Evolutionary conservation across 176 grass and related monocot species (phyloP), one percentile per base, ranked within the genome.

Genomic region (Guadua angustifolia): DNA sequence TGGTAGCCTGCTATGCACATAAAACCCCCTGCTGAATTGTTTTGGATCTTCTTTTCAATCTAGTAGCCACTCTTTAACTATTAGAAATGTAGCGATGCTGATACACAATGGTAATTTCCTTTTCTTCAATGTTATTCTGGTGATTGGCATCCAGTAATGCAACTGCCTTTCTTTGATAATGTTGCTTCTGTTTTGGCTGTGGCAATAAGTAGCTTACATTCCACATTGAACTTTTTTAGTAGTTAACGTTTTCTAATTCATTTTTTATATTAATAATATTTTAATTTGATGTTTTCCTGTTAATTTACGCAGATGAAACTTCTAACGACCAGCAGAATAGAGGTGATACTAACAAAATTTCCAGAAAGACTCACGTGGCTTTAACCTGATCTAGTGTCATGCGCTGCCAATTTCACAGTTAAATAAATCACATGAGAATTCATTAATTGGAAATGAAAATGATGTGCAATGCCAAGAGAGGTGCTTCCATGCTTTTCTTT

Each of bases 341-440:
- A 38, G 42, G 77, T 38, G 77, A 26, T n/a, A 89, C 21, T 9
- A 69, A 78, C 39, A 88, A 89, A 60, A 88, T 99, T 85, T 94
- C 93, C 25, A 92, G 96, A 88, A 99, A 90, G 86, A 52, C 88
- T 80, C 49, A 0, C 63, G 83, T 83, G 91, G 93, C 49, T 95
- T 95, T 87, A 95, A 94, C 16, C 83, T 99, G 62, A 89, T 99
- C 10, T 82, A 91, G 36, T 99, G 86, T 55, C 88, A 82, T 47
- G 22, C 52, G 61, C 56, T 94, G 53, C 81, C 80, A 19, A 80
- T 83, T 74, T 88, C 45, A 64, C 53, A 90, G 51, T 74, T 87
- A 78, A 14, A 3, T 69, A 88, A 87, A 72, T 73, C 42, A 58
- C 26, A 71, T 50, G 56, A 49, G 25, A 45, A 57, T 81, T 77